Evolutionary conservation across 495 filamentous ascomycete species (phyloP).

Genomic region (Aspergillus haitiensis): DNA sequence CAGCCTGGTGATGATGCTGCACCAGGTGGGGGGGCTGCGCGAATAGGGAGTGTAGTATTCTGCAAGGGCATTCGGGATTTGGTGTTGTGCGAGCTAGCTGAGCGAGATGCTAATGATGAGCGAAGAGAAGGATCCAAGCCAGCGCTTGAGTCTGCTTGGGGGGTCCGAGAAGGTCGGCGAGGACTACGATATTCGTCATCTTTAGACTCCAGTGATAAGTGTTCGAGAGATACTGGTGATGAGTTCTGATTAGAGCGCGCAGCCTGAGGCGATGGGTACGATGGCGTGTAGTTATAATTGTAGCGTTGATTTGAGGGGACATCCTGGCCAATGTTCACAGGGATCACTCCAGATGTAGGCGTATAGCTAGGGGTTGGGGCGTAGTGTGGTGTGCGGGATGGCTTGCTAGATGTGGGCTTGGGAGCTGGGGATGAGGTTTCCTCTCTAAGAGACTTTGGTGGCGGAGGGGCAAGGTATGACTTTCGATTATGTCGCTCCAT

Average conservation of each 20-base stretch:
- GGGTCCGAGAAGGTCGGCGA: slow-evolving; percentile 40
- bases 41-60: slow-evolving; percentile 43
- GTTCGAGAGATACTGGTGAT: slow-evolving; percentile 41
- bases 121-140: slow-evolving; percentile 38
- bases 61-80: slow-evolving; percentile 40
- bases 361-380: slow-evolving; percentile 47
- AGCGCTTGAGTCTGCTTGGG: slow-evolving; percentile 41
- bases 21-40: slow-evolving; percentile 43
- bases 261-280: slow-evolving; percentile 35
- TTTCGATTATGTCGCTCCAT: slow-evolving; percentile 91
- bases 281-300: slow-evolving; percentile 30
- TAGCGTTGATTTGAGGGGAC: slow-evolving; percentile 20
- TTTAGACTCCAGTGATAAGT: slow-evolving; percentile 41
- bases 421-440: slow-evolving; percentile 19
- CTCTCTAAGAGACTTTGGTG: slow-evolving; percentile 49
- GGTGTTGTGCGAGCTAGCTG: slow-evolving; percentile 41
- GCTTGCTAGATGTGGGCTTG: slow-evolving; percentile 32
- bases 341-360: slow-evolving; percentile 59
- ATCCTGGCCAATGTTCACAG: slow-evolving; percentile 56
- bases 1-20: slow-evolving; percentile 44
- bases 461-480: slow-evolving; percentile 74
- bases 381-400: slow-evolving; percentile 54
- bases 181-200: slow-evolving; percentile 39
- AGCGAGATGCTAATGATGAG: slow-evolving; percentile 39
- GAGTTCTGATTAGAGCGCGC: slow-evolving; percentile 33